These are phyloP conservation scores for Cercophora samala DNA, from an alignment of 495 filamentous ascomycete species.

Conservation along the genomic window DNA sequence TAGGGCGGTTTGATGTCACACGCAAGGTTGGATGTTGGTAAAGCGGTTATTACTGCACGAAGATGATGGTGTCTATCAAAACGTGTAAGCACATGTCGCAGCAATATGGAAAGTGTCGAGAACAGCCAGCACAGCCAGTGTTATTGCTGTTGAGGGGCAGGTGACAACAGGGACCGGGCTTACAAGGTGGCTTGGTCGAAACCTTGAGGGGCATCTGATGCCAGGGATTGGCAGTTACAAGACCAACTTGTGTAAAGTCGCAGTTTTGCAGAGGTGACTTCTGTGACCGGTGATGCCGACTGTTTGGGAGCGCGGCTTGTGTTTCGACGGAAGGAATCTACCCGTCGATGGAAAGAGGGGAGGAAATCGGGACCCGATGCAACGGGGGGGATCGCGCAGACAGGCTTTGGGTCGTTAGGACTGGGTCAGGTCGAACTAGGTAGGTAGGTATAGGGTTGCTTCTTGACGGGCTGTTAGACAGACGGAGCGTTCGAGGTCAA, in stretches of 20 bases:
- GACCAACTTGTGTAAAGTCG: slow-evolving; percentile 2
- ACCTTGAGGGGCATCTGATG: slow-evolving; percentile 3
- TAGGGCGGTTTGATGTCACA: neutral
- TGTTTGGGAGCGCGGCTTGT: neutral
- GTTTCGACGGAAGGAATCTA: slow-evolving; percentile 7
- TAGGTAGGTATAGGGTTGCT: neutral
- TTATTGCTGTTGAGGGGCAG: neutral
- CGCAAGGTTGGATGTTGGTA: neutral
- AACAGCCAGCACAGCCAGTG: neutral
- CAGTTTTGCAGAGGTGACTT: neutral
- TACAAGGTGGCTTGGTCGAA: neutral
- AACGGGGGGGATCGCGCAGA: neutral
- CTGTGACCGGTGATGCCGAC: neutral
- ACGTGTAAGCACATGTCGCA: neutral
- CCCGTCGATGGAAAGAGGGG: slow-evolving; percentile 2
- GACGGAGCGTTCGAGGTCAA: neutral
- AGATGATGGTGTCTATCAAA: neutral
- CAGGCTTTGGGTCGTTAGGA: neutral
- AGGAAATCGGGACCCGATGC: slow-evolving; percentile 2
- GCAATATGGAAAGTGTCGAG: neutral
- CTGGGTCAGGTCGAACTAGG: slow-evolving; percentile 1
- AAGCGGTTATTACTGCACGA: neutral
- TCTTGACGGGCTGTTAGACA: slow-evolving; percentile 2
- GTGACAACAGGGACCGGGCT: neutral
- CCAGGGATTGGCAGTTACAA: slow-evolving; percentile 4